Conservation (phyloP, 2,329 filamentous ascomycete genomes). For the Teratosphaeria gauchensis region DNA sequence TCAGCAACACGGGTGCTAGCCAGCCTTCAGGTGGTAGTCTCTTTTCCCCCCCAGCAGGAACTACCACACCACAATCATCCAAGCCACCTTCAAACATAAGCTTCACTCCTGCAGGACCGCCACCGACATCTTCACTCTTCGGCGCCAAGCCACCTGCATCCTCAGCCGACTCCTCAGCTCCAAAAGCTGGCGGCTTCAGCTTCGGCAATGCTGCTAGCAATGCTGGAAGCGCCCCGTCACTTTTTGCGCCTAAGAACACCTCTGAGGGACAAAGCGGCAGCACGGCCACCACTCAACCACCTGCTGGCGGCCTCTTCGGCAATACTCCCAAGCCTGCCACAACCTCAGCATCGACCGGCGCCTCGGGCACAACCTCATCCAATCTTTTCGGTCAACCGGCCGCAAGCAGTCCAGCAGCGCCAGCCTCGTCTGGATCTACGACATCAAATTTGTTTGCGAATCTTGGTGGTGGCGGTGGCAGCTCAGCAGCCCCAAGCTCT, state of each 20-base stretch:
- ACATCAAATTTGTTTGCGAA: background rate
- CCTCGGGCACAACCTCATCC: background rate
- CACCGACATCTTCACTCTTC: constrained; percentile 2
- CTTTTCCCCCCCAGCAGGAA: constrained; percentile 1
- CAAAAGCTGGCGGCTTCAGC: background rate
- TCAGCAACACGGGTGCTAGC: constrained; percentile 1
- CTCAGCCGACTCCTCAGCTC: constrained; percentile 5
- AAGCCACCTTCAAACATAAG: background rate
- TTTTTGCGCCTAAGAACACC: background rate
- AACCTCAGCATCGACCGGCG: background rate
- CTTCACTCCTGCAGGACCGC: constrained; percentile 5
- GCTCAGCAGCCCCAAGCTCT: background rate
- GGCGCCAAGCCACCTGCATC: constrained; percentile 3
- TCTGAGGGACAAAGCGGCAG: background rate
- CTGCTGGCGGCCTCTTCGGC: background rate
- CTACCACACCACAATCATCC: constrained; percentile 2
- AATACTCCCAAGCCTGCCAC: background rate
- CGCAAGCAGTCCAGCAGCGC: background rate
- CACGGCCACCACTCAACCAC: background rate
- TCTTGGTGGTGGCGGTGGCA: background rate
- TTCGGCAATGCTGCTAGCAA: background rate
- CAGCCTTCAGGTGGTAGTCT: constrained; percentile 5
- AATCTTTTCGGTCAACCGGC: background rate
- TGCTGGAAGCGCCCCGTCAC: background rate
- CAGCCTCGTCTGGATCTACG: background rate